Base-by-base conservation (phyloP, 2,329 filamentous ascomycete species). In the Pyricularia grisea region DNA sequence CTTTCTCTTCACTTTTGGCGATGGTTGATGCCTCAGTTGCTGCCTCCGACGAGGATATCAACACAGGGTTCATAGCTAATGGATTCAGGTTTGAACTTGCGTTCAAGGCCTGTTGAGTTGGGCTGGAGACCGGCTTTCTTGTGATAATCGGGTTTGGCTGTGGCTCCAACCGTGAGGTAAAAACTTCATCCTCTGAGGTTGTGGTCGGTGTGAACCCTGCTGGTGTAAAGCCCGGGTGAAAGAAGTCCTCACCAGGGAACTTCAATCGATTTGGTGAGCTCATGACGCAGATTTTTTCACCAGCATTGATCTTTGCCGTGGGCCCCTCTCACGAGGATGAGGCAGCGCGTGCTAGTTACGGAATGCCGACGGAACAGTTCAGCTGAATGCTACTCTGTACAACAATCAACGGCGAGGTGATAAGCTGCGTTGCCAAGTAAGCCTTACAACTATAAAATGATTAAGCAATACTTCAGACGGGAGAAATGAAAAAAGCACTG, bases 231-330 rank as follows among this genome's bases (percentile, higher is more conserved):
- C 68, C 68, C 31, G 68, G 68, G 30, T 69, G 68, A 42, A 69
- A 69, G 63, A 69, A 69, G 64, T 69, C 68, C 30, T 69, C 68
- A 2, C 64, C 68, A 14, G 68, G 68, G 31, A 69, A 69, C n/a
- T 60, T 61, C 23, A 61, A 25, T 1, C 30, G 55, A 12, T 50
- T 33, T 17, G 67, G 14, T 28, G 67, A 68, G 67, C 31, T 68
- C 67, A 68, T 68, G n/a, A 33, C 27, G 65, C 11, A 23, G 17
- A 25, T 23, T 20, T n/a, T 12, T 25, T 61, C 58, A 17, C 23
- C 23, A 61, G 23, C 58, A 61, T 28, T 61, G 58, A 3, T 10
- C 58, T 61, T 61, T 27, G 42, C 58, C 4, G n/a, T 10, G 23
- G 23, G 25, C 11, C n/a, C 23, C 3, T 61, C 25, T 17, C 58